Conservation (phyloP, 2,329 filamentous ascomycete genomes). For the Sporothrix globosa region DNA sequence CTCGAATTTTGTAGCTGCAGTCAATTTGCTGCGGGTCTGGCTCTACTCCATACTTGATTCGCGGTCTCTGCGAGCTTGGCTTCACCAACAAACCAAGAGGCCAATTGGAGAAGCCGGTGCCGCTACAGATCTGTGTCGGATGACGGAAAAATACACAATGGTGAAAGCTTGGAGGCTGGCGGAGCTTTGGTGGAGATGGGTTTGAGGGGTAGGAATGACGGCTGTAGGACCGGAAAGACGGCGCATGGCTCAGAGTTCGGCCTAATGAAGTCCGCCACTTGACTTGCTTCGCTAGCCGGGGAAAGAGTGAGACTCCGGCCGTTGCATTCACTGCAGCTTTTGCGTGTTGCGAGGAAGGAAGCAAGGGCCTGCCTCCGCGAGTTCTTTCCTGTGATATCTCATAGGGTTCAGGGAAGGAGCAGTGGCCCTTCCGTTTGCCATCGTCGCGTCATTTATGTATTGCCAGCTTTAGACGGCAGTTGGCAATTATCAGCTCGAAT, state of each 20-base stretch:
- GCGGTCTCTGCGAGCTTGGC: neutral
- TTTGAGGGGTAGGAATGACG: conserved; percentile 11
- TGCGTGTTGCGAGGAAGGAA: neutral
- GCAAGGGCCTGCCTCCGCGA: neutral
- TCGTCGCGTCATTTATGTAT: neutral
- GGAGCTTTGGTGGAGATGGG: conserved; percentile 24
- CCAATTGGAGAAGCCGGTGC: conserved; percentile 26
- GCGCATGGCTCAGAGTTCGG: conserved; percentile 20
- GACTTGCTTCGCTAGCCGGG: conserved; percentile 16
- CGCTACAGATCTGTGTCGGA: conserved; percentile 7
- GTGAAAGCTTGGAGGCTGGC: neutral
- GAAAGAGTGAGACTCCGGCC: neutral
- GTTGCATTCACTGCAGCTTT: neutral
- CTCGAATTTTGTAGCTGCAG: neutral
- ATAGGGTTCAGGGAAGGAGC: neutral
- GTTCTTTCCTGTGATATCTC: neutral
- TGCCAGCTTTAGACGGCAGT: neutral
- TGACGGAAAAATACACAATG: conserved; percentile 26
- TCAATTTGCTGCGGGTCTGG: neutral
- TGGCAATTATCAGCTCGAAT: neutral
- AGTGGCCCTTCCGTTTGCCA: neutral
- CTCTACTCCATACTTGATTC: neutral
- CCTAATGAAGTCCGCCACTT: conserved; percentile 30
- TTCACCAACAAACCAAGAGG: neutral
- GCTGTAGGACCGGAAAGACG: neutral